Percentiles rank a stretch among this genome's conserved stretches.
Evolutionary conservation across 768 basidiomycete genomes (phyloP).

Genomic region (Boletus speciosus): DNA sequence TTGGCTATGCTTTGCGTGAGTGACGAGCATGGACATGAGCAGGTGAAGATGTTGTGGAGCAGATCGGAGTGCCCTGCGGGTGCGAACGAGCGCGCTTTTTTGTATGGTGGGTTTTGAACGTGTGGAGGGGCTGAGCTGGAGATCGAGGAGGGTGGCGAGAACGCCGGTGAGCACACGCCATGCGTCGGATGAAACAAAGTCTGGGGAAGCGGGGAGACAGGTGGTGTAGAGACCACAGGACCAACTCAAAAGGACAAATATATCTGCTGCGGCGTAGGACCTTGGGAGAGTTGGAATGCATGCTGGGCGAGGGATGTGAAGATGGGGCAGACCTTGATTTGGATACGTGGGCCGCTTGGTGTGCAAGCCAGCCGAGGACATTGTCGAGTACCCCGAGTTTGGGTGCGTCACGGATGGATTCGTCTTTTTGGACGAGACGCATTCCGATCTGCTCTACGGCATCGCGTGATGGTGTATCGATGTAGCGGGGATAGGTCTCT

Average conservation of each 20-base stretch:
- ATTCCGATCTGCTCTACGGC: constrained; percentile 68
- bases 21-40: constrained; percentile 54
- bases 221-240: constrained; percentile 57
- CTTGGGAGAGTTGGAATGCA: constrained; percentile 24
- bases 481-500: constrained; percentile 74
- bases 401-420: constrained; percentile 38
- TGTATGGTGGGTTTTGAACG: constrained; percentile 57
- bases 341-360: constrained; percentile 58
- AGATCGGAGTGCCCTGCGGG: constrained; percentile 65
- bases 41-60: constrained; percentile 48
- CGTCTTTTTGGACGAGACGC: constrained; percentile 62
- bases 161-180: constrained; percentile 54
- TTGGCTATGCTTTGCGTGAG: constrained; percentile 47
- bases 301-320: background rate
- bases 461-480: constrained; percentile 64
- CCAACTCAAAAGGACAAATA: constrained; percentile 74
- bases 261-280: constrained; percentile 54
- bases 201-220: constrained; percentile 42
- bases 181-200: constrained; percentile 43
- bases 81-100: constrained; percentile 56
- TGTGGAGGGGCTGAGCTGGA: constrained; percentile 48
- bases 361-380: constrained; percentile 71
- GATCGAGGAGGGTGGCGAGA: constrained; percentile 59
- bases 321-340: constrained; percentile 51
- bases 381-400: constrained; percentile 64